A percentile compares a stretch with the other conserved stretches of the same genome.
phyloP scores from a whole-genome alignment of 345 rosid species.

The Dipteronia sinensis region DNA sequence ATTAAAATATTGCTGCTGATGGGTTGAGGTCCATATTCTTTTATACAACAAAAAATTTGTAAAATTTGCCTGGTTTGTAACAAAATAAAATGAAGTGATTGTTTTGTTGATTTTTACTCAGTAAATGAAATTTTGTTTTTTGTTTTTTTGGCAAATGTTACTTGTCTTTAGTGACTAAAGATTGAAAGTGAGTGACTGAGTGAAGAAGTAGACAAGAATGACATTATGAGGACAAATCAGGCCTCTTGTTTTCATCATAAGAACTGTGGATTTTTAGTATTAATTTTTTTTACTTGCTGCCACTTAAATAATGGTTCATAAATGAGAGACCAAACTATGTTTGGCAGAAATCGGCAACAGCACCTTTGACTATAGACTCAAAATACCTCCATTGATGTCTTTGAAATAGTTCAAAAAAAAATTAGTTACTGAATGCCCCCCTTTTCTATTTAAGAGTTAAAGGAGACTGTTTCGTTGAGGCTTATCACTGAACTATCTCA shows the following conservation, averaged over 20 bases:
- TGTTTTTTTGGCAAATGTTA: neutral
- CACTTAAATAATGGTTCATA: no score
- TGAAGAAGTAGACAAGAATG: neutral
- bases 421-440: no score
- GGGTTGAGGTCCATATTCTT: slow-evolving; percentile 30
- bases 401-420: no score
- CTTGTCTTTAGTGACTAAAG: neutral
- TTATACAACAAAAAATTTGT: neutral
- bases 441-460: no score
- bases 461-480: no score
- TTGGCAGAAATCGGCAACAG: neutral
- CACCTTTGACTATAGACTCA: neutral
- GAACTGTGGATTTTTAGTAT: neutral
- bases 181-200: neutral
- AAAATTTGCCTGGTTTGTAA: slow-evolving; percentile 8
- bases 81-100: neutral
- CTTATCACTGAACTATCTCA: no score
- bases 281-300: no score
- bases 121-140: neutral
- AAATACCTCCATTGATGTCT: no score
- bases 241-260: slow-evolving; percentile 13
- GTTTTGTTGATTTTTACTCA: neutral
- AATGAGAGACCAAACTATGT: neutral
- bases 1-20: neutral
- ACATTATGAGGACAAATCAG: neutral